A percentile compares a stretch with the other conserved stretches of the same genome.
These are phyloP conservation scores for Nemania sp. DNA, from an alignment of 2,329 filamentous ascomycete genomes.

Conservation along the genomic window DNA sequence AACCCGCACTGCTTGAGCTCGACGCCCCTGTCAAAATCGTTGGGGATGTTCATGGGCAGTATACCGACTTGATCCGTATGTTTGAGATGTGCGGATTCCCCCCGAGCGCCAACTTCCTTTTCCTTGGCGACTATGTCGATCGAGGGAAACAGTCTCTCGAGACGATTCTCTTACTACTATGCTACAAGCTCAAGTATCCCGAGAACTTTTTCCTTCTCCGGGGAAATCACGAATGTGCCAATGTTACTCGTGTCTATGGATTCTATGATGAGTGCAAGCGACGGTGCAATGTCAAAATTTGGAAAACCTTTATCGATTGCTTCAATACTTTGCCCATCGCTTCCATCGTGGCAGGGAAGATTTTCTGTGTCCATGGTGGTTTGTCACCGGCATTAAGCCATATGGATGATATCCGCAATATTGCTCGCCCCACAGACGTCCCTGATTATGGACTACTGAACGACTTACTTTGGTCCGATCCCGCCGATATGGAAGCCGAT, in stretches of 20 bases:
- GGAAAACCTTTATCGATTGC: slow-evolving; percentile 99
- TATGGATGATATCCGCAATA: slow-evolving; percentile 98
- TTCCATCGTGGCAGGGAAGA: slow-evolving; percentile 99
- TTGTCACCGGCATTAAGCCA: slow-evolving; percentile 91
- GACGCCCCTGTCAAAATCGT: slow-evolving; percentile 98
- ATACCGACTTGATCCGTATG: slow-evolving; percentile 94
- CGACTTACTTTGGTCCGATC: slow-evolving; percentile 96
- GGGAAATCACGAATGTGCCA: slow-evolving; percentile 98
- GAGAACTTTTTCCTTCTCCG: slow-evolving; percentile 99
- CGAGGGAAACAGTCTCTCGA: slow-evolving; percentile 99
- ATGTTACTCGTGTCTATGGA: slow-evolving; percentile 98
- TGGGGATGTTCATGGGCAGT: slow-evolving; percentile 95
- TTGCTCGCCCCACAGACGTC: slow-evolving; percentile 94
- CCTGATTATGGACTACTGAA: slow-evolving; percentile 96
- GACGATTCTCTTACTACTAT: slow-evolving; percentile 95
- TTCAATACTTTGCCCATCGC: slow-evolving; percentile 99
- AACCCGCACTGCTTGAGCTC: slow-evolving; percentile 91
- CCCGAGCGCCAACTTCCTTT: slow-evolving; percentile 90
- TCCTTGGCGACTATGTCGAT: slow-evolving; percentile 98
- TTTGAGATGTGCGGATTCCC: slow-evolving; percentile 99
- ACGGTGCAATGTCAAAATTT: slow-evolving; percentile 98
- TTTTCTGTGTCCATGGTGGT: slow-evolving; percentile 96
- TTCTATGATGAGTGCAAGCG: slow-evolving; percentile 99
- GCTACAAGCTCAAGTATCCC: slow-evolving; percentile 99
- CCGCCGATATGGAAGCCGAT: slow-evolving; percentile 96